Base-by-base conservation (phyloP, 306 rosid genomes). In the Crataegus laevigata region DNA sequence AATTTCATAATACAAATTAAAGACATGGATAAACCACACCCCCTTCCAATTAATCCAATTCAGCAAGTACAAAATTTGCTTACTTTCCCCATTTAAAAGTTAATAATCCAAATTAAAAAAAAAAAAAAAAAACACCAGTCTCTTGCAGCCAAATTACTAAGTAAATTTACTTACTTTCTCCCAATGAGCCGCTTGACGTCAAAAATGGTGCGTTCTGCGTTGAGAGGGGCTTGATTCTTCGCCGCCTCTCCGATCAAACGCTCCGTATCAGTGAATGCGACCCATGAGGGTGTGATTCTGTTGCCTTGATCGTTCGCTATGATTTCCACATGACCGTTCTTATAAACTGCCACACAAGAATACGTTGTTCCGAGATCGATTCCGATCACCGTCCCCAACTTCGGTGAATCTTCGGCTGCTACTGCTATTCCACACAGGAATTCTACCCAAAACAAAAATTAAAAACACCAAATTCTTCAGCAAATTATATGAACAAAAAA, bases 291-390 rank as follows among this genome's bases (percentile, higher is more conserved):
- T 47, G 90, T 86, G 75, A 86, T 84, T 71, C 88, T 75, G 50
- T 88, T 88, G 28, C 92, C 90, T 52, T 88, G 90, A 22, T 88
- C 92, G 58, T 88, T 84, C 32, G 87, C 90, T 80, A 88, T 84
- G 25, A 88, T 85, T 73, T 88, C 87, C 5, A 82, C 88, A 12
- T 78, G 80, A 40, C 76, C 88, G 25, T 84, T 86, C 84, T 78
- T 80, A 82, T 84, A 88, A 55, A 88, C 88, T 5, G 85, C 92
- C 72, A 86, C 87, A 71, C 90, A 85, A 0, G 87, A 83, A 45
- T 88, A 88, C 4, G 91, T 88, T 0, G 89, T 85, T 15, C 87
- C 91, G 9, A 88, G 85, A 84, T 88, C 88, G 26, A 88, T 86
- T 38, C 92, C 88, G 17, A 88, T 84, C 60, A 86, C 87, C 0